Evolutionary conservation across 179 eudicot genomes (phyloP), one percentile per base, ranked within the genome.

Genomic region (Spinacia oleracea): DNA sequence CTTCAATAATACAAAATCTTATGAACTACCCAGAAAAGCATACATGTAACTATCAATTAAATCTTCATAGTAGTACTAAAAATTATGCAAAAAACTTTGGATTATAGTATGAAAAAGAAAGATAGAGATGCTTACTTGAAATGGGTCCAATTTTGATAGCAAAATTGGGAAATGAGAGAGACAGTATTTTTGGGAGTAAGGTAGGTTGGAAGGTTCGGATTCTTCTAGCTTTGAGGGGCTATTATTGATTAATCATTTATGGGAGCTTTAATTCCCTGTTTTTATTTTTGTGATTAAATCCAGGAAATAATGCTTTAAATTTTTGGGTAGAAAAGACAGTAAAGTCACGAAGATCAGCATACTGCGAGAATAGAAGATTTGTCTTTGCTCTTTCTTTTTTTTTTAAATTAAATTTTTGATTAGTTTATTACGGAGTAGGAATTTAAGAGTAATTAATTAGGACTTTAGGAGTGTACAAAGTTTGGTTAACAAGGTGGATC

Each of bases 91-190:
- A 38, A n/a, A 70, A 63, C 51, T 79, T 79, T 45, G 48, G 64
- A 79, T 43, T 31, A 63, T 23, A 45, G 9, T n/a, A 12, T 48
- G 72, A 53, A 32, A 72, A 20, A 59, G 43, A n/a, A 48, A 48
- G 64, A 70, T 6, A 69, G 32, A 72, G 78, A 83, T 65, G 63
- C 83, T 83, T 83, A 83, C 85, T 51, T 72, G 74, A 70, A 79
- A 43, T 78, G 82, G 79, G 79, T 46, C 62, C 62, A 32, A 31
- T 32, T 25, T 51, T 3, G 23, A 31, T 23, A 21, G n/a, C 73
- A 27, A 70, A 3, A 29, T n/a, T 72, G 5, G 50, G 14, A 34
- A 6, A 38, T 72, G 75, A 51, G 38, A 45, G 66, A 70, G 76
- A 76, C 42, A 23, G 9, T 55, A 31, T 46, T 60, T 81, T 45